phyloP scores from a whole-genome alignment of 1,284 basidiomycete species.

The Ceratobasidium sp. region DNA sequence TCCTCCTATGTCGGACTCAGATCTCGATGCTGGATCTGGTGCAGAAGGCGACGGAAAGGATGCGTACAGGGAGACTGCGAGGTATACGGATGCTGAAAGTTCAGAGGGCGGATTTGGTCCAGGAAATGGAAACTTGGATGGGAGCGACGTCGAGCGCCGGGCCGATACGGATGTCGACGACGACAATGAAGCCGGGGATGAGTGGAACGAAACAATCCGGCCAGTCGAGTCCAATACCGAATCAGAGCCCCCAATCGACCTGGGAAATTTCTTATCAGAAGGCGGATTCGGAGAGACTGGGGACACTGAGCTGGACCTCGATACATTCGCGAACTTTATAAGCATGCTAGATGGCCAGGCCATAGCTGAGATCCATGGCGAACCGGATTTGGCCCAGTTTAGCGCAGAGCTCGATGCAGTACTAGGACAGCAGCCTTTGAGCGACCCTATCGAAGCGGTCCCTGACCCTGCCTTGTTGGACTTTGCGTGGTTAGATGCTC shows the following conservation, averaged over 20 bases:
- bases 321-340: constrained; percentile 1
- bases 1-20: constrained; percentile 27
- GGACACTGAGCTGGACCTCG: background rate
- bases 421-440: background rate
- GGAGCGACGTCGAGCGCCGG: background rate
- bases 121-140: background rate
- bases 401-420: constrained; percentile 1
- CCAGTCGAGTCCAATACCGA: background rate
- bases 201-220: constrained; percentile 19
- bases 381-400: background rate
- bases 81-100: constrained; percentile 8
- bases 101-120: background rate
- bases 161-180: background rate
- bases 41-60: background rate
- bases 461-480: background rate
- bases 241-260: background rate
- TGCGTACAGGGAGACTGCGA: background rate
- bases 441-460: background rate
- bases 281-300: background rate
- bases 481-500: constrained; percentile 24
- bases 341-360: background rate
- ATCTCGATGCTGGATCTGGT: background rate
- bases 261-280: background rate
- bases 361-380: background rate
- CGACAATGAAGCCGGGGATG: background rate